These are phyloP conservation scores for Ilyonectria destructans DNA, from an alignment of 2,329 filamentous ascomycete genomes.

Conservation along the genomic window DNA sequence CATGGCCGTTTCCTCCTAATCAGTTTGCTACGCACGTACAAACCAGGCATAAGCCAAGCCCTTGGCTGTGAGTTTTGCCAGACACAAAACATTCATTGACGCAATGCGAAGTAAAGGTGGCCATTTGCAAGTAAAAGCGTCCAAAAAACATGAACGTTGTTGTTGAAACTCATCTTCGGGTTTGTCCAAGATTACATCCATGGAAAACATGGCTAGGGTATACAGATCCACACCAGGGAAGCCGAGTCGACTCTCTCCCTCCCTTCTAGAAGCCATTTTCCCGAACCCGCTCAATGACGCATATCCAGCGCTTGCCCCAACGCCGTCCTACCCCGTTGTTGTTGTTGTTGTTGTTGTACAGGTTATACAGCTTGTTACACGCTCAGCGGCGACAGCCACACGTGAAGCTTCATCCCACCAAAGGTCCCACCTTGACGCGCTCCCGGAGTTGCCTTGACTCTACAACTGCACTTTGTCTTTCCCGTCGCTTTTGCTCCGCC, in stretches of 20 bases:
- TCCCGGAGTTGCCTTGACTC: slow-evolving; percentile 65
- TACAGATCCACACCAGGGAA: background rate
- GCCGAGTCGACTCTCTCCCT: slow-evolving; percentile 1
- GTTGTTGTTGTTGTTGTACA: slow-evolving; percentile 30
- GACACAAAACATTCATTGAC: background rate
- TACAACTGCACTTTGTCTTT: slow-evolving; percentile 55
- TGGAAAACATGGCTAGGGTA: background rate
- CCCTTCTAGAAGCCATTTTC: slow-evolving; percentile 14
- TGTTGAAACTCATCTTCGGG: background rate
- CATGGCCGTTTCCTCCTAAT: no score
- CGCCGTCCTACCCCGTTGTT: slow-evolving; percentile 22
- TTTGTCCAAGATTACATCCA: slow-evolving; percentile 2
- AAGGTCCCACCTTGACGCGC: slow-evolving; percentile 70
- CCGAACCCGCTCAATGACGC: background rate
- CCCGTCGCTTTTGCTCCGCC: slow-evolving; percentile 66
- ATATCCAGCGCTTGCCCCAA: slow-evolving; percentile 25
- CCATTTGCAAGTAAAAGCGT: background rate
- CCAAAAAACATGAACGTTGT: background rate
- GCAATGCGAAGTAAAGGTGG: background rate
- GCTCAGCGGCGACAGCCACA: slow-evolving; percentile 15
- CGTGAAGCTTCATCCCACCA: slow-evolving; percentile 38
- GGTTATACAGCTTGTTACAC: slow-evolving; percentile 39
- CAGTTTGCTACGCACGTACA: background rate
- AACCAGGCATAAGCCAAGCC: background rate
- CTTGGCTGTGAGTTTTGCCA: background rate